Percentiles rank a stretch among this genome's conserved stretches.
Evolutionary conservation across 257 asterid genomes (phyloP).

Genomic region (Penstemon davidsonii): DNA sequence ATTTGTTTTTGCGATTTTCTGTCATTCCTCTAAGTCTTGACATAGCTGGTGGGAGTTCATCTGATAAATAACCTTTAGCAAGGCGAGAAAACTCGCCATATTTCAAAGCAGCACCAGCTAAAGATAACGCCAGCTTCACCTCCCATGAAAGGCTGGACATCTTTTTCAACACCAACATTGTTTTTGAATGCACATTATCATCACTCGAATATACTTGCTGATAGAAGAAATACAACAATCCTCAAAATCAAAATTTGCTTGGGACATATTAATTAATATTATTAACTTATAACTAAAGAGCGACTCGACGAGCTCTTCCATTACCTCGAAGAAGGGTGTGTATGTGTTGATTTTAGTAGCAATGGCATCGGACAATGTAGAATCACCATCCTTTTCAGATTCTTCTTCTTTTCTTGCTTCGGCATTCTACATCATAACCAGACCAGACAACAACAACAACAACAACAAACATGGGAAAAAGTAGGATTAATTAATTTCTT

Average conservation of each 20-base stretch:
- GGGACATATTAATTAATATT: not conserved
- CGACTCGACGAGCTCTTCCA: no score
- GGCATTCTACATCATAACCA: no score
- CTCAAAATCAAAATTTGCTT: not conserved
- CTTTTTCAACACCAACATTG: not conserved
- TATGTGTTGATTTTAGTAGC: no score
- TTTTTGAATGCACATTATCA: not conserved
- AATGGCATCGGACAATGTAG: no score
- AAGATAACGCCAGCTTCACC: not conserved
- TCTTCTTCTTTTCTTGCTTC: no score
- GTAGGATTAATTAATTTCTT: no score
- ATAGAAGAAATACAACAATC: not conserved
- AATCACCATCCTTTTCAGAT: no score
- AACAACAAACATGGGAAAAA: no score
- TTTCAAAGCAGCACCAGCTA: not conserved
- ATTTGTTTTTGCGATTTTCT: not conserved
- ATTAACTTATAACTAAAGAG: no score
- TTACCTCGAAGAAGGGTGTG: no score
- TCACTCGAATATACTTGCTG: not conserved
- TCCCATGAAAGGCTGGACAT: not conserved
- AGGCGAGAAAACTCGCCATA: not conserved
- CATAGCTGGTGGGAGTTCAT: not conserved
- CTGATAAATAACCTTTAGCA: not conserved
- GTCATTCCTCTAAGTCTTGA: slow-evolving; percentile 11
- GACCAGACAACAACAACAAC: no score